These are phyloP conservation scores for Polygonum aviculare DNA, from an alignment of 148 eudicot genomes.

Conservation along the genomic window DNA sequence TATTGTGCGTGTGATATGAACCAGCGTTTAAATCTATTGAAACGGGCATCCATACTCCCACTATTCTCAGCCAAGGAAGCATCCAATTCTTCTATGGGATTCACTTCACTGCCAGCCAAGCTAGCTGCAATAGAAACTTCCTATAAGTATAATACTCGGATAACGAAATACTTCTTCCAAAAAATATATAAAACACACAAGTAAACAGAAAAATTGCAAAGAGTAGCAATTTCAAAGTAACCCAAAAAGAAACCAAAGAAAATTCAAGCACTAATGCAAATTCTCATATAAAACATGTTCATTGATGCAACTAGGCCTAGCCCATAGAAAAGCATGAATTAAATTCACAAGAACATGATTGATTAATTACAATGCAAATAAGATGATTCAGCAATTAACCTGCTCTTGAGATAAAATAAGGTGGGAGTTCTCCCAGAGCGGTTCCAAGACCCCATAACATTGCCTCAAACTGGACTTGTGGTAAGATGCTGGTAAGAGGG, in stretches of 20 bases:
- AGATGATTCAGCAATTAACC: conserved; percentile 26
- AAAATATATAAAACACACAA: background rate
- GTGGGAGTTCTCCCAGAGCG: conserved; percentile 98
- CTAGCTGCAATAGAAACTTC: conserved; percentile 46
- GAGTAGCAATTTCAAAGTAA: background rate
- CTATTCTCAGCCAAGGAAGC: conserved; percentile 32
- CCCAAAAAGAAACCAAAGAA: background rate
- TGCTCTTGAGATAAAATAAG: conserved; percentile 95
- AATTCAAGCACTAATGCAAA: background rate
- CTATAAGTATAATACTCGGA: background rate
- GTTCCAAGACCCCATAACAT: conserved; percentile 94
- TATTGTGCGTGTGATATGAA: conserved; percentile 81
- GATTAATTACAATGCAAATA: background rate
- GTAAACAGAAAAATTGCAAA: background rate
- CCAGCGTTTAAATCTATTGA: conserved; percentile 55
- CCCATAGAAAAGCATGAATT: background rate
- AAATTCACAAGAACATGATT: background rate
- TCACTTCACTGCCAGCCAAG: conserved; percentile 51
- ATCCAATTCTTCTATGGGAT: conserved; percentile 62
- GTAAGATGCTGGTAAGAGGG: conserved; percentile 86
- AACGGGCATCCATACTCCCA: conserved; percentile 36
- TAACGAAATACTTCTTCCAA: background rate
- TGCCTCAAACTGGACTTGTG: conserved; percentile 91
- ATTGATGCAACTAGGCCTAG: background rate
- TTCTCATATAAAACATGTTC: background rate